These are phyloP conservation scores for Aspergillus sp. DNA, from an alignment of 2,329 filamentous ascomycete genomes.

Conservation along the genomic window DNA sequence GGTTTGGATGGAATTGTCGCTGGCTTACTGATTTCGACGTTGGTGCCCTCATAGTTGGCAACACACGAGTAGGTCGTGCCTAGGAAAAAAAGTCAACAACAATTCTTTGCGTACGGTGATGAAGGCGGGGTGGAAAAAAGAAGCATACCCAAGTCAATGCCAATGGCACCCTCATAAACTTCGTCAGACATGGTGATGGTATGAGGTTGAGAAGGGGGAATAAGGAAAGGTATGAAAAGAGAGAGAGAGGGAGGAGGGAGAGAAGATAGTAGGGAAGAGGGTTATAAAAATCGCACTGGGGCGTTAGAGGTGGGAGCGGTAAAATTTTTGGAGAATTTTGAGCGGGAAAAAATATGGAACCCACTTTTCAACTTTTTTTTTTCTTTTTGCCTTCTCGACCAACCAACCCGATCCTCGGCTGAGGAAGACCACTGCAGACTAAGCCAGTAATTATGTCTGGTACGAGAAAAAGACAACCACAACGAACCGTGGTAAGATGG, in stretches of 20 bases:
- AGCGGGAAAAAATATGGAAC: conserved; percentile 17
- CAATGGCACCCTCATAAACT: conserved; percentile 99
- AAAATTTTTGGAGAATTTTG: conserved; percentile 17
- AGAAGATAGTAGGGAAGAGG: conserved; percentile 12
- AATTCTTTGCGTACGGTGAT: not conserved
- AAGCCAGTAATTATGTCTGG: not conserved
- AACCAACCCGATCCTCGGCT: conserved; percentile 10
- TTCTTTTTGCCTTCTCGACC: conserved; percentile 6
- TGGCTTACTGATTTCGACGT: conserved; percentile 92
- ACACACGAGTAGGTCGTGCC: conserved; percentile 99
- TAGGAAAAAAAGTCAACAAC: conserved; percentile 41
- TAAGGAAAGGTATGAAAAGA: conserved; percentile 17
- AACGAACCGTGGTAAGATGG: conserved; percentile 7
- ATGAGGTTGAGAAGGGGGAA: conserved; percentile 40
- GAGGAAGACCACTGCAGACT: conserved; percentile 3
- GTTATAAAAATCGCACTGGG: conserved; percentile 18
- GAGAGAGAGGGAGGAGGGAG: conserved; percentile 8
- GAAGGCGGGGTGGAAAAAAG: conserved; percentile 1
- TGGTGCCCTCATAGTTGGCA: conserved; percentile 98
- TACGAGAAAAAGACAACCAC: not conserved
- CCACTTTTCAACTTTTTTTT: conserved; percentile 17
- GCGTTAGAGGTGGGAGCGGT: conserved; percentile 21
- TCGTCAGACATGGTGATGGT: conserved; percentile 76
- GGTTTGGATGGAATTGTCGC: conserved; percentile 1
- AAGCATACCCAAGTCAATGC: conserved; percentile 94